Evolutionary conservation across 78 protist species (phyloP), one percentile per base, ranked within the genome.

Genomic region (Andalucia godoyi): DNA sequence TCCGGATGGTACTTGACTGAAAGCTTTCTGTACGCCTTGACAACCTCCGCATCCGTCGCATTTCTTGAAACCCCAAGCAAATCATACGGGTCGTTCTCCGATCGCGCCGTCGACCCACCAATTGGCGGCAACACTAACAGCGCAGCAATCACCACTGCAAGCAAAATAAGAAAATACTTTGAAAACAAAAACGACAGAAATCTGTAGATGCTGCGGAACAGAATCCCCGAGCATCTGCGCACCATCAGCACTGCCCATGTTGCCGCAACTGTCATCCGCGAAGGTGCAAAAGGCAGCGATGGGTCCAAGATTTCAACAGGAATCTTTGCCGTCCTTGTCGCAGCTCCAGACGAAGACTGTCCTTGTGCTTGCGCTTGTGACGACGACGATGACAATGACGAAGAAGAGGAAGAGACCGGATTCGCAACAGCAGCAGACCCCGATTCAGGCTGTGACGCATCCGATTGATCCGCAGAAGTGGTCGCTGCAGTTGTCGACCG

Each of bases 1-100:
- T 77, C 87, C 18, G 86, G 86, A 42, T 81, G 86, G 6, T 0
- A 2, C 51, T 32, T 0, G 49, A 66, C 37, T 6, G 79, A 46
- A 33, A 8, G 36, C 32, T 9, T 1, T 30, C 54, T 0, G 71
- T 72, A 81, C 21, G 86, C 81, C 39, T 38, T 1, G 57, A 59
- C 38, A 9, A 81, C 52, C 34, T 77, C 76, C 1, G 25, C 70
- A 13, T 2, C 62, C 13, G 82, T 25, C 10, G 87, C 87, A 4
- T 32, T 53, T 10, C 23, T 29, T 2, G 33, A 30, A 18, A 81
- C 64, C 15, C 82, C 87, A 37, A 78, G 77, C 29, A 72, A 7
- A 18, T 43, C 70, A 47, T 78, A 78, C 25, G 64, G 64, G 45
- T 58, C 64, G 10, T 12, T 58, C n/a, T n/a, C n/a, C n/a, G n/a